Conservation (phyloP, 176 grass and related monocot species). For the Cenchrus americanus region DNA sequence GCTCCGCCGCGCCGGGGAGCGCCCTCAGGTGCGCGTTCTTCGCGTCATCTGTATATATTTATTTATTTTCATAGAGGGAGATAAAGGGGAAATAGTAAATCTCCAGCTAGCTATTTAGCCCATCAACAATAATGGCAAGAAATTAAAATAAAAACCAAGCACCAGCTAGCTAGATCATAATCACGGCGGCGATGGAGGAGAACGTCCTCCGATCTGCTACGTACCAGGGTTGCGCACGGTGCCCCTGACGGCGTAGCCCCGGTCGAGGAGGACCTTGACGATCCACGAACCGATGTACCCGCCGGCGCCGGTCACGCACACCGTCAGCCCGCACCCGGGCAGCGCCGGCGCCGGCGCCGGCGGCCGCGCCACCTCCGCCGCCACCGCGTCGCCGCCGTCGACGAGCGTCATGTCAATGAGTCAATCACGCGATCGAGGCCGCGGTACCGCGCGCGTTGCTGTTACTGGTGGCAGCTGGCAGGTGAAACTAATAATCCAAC, state of each 20-base stretch:
- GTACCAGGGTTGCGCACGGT: slow-evolving; percentile 70
- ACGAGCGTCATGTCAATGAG: neutral
- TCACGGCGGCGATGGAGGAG: neutral
- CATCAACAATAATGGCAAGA: neutral
- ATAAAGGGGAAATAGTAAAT: too few relatives aligned
- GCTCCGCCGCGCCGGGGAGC: slow-evolving; percentile 66
- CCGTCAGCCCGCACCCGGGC: slow-evolving; percentile 45
- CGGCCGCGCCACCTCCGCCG: too few relatives aligned
- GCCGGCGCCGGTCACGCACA: slow-evolving; percentile 78
- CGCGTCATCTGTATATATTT: slow-evolving; percentile 51
- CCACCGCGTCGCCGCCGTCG: neutral
- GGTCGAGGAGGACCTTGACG: slow-evolving; percentile 69
- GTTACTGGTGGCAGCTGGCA: too few relatives aligned
- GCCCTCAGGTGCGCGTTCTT: slow-evolving; percentile 81
- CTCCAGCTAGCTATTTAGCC: too few relatives aligned
- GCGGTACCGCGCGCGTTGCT: neutral
- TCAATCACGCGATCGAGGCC: too few relatives aligned
- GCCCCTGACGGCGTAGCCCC: slow-evolving; percentile 61
- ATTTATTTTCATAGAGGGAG: too few relatives aligned
- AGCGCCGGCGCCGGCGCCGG: neutral
- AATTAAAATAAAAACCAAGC: neutral
- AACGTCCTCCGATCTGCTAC: too few relatives aligned
- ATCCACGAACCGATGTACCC: slow-evolving; percentile 75
- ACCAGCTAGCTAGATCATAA: too few relatives aligned
- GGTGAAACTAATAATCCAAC: neutral